These are phyloP conservation scores for Inga leiocalycina DNA, from an alignment of 306 rosid species.

Conservation along the genomic window DNA sequence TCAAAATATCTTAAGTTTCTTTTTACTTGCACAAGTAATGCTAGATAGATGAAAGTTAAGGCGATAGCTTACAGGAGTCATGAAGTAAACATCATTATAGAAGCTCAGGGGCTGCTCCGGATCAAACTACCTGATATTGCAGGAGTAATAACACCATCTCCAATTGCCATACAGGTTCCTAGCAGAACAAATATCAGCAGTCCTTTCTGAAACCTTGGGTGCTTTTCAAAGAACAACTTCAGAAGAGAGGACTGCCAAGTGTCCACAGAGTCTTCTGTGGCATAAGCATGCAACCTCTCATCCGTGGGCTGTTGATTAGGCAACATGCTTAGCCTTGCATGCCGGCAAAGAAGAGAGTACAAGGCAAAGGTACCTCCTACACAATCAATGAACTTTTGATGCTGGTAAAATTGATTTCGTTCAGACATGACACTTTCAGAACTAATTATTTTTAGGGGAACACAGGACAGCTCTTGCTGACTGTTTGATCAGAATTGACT, in stretches of 20 bases:
- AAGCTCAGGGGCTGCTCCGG: constrained; percentile 35
- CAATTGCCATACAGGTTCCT: constrained; percentile 74
- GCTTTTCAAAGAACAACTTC: constrained; percentile 54
- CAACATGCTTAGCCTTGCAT: constrained; percentile 56
- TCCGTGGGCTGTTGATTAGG: constrained; percentile 68
- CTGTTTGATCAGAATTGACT: not conserved
- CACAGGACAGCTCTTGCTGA: constrained; percentile 18
- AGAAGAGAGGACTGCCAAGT: constrained; percentile 52
- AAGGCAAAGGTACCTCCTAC: constrained; percentile 85
- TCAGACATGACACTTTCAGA: not conserved
- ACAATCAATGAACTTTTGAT: constrained; percentile 33
- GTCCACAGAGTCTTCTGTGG: constrained; percentile 42
- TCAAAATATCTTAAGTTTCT: constrained; percentile 14
- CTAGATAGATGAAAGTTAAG: constrained; percentile 28
- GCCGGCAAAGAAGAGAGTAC: constrained; percentile 78
- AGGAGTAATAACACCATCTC: constrained; percentile 76
- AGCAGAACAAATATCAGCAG: constrained; percentile 65
- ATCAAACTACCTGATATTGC: constrained; percentile 70
- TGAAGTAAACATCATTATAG: constrained; percentile 40
- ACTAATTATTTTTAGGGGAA: not conserved
- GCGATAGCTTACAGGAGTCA: constrained; percentile 41
- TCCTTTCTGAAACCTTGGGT: constrained; percentile 49
- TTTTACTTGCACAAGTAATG: constrained; percentile 27
- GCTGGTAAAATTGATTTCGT: constrained; percentile 29
- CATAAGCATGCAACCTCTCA: constrained; percentile 55